phyloP scores from a whole-genome alignment of 2,329 filamentous ascomycete species.

The Beauveria brongniartii region DNA sequence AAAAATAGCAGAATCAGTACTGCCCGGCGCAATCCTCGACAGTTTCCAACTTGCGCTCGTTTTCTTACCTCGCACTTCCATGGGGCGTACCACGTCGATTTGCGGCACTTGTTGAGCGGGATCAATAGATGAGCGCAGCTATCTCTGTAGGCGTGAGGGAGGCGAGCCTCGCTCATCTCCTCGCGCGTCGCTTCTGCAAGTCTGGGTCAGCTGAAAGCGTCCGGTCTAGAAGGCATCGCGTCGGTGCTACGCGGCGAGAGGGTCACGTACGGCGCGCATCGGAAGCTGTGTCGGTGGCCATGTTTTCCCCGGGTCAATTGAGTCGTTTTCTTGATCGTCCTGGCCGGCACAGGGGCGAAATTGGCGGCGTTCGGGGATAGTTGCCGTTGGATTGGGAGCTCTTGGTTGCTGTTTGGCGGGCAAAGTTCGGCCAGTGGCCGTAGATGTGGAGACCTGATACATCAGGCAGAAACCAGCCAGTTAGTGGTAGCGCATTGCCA shows the following conservation, averaged over 20 bases:
- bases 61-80: constrained; percentile 91
- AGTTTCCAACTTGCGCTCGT: neutral
- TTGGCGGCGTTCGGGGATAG: neutral
- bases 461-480: constrained; percentile 10
- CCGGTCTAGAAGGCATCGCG: constrained; percentile 14
- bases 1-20: neutral
- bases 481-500: neutral
- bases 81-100: constrained; percentile 84
- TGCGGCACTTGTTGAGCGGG: constrained; percentile 89
- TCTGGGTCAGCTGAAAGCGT: neutral
- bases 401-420: constrained; percentile 14
- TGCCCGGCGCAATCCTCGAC: neutral
- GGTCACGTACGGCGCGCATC: constrained; percentile 30
- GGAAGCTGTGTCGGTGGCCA: constrained; percentile 29
- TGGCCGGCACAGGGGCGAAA: neutral
- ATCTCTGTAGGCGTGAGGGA: constrained; percentile 88
- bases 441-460: constrained; percentile 7
- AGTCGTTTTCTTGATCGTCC: constrained; percentile 2
- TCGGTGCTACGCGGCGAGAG: neutral
- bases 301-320: constrained; percentile 27
- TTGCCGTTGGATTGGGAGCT: constrained; percentile 3
- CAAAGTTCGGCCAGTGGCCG: constrained; percentile 10
- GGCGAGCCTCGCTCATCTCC: constrained; percentile 85
- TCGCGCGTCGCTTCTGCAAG: constrained; percentile 67
- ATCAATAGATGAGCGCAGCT: constrained; percentile 92